Base-by-base conservation (phyloP, 768 basidiomycete species). In the Astraeus odoratus region DNA sequence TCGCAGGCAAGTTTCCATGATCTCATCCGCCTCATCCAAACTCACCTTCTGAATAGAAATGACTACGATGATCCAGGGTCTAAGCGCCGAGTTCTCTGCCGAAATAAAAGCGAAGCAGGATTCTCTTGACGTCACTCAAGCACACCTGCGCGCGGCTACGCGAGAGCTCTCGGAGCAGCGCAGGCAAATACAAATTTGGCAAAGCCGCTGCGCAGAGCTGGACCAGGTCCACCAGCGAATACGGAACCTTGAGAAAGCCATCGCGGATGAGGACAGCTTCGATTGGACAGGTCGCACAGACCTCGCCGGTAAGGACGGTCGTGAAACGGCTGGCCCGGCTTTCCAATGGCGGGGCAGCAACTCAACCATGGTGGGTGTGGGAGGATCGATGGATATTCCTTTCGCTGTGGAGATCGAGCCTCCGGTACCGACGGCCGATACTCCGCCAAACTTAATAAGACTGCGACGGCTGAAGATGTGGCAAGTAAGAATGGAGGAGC, bases 41-140 rank as follows among this genome's bases (percentile, higher is more conserved):
- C 45, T 63, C 45, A 57, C n/a, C 8, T 23, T 4, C 33, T 8
- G 47, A 2, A 8, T 51, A 91, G 92, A 93, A 51, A 84, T 98
- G 74, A 86, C 86, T 1, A 52, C 75, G 0, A 90, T 95, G 77
- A 83, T 99, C 37, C 81, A 88, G 61, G 71, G 70, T 37, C 75
- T 98, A 5, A 78, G 81, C 46, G 60, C 73, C 5, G 89, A 95
- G 29, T 97, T 95, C 64, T 74, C 82, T 35, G 52, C 75, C 19
- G 96, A 99, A 64, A 77, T 97, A 51, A 83, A 86, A 58, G 64
- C 76, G 16, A 97, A 96, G 60, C 83, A 92, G 64, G 89, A 91
- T 51, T 73, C 77, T 16, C 77, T 97, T n/a, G 89, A 91, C 49
- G 78, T 85, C 15, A 91, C 85, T 9, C 89, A 91, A 61, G 81